Evolutionary conservation across 352 stramenopile species (phyloP), one percentile per base, ranked within the genome.

Genomic region (Pseudoperonospora humuli): DNA sequence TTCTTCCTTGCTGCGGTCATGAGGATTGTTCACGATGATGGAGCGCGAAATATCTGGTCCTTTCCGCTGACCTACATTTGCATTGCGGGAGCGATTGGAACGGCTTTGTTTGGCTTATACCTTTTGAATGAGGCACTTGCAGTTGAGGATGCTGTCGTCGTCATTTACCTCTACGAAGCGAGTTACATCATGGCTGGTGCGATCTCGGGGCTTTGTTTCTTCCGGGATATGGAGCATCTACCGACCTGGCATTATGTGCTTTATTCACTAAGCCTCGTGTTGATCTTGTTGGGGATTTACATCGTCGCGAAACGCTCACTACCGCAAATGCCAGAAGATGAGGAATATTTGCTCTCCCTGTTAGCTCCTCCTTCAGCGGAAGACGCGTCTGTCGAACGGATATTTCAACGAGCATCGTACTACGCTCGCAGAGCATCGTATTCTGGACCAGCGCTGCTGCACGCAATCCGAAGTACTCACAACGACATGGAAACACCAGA

Each of bases 91-190:
- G 75, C 78, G 5, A 53, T 91, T 15, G 61, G 56, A 2, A 84
- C 73, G 33, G 78, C 75, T n/a, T 35, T 88, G 1, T 52, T 75
- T 11, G 78, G 78, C 0, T 44, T 91, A 3, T 86, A 87, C 34
- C 35, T 91, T 13, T 60, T 91, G 10, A 91, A 88, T 21, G 70
- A 79, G 18, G 75, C 78, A 9, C 75, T 91, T 13, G 74, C 81
- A n/a, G 74, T 87, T 11, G 77, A 91, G 45, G 78, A 91, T 31
- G 78, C 75, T 0, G 72, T 91, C 1, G 75, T 88, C 49, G 75
- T 91, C 5, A 88, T 91, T 39, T 88, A 88, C 20, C 45, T 91
- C 5, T 91, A 91, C 54, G 75, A 91, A 39, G 75, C 75, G 14
- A 87, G 72, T 47, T 84, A 88, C 54, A 86, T 91, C 48, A 55